phyloP scores from a whole-genome alignment of 352 stramenopile genomes.

The Phytophthora sansomeana region DNA sequence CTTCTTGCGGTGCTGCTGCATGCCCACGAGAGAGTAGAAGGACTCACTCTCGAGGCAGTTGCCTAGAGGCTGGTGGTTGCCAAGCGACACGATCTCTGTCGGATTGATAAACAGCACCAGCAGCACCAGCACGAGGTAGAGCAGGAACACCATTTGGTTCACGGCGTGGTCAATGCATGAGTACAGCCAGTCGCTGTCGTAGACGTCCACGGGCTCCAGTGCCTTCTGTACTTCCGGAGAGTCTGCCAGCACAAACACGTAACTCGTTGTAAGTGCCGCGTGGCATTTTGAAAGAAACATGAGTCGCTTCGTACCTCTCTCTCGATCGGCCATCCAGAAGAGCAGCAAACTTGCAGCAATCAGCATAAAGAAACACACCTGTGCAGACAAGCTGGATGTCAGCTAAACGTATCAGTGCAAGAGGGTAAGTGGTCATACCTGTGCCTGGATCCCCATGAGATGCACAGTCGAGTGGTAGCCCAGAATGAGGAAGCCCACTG shows the following conservation, averaged over 20 bases:
- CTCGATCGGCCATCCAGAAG: constrained; percentile 77
- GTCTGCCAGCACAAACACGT: constrained; percentile 39
- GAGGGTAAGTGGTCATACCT: constrained; percentile 29
- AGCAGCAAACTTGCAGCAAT: constrained; percentile 60
- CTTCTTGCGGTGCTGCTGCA: constrained; percentile 61
- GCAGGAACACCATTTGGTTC: constrained; percentile 84
- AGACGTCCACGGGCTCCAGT: constrained; percentile 69
- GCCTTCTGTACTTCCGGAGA: constrained; percentile 57
- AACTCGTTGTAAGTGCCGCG: constrained; percentile 1
- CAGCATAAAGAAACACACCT: constrained; percentile 67
- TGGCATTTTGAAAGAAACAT: background rate
- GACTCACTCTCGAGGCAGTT: constrained; percentile 70
- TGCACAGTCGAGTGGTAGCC: constrained; percentile 71
- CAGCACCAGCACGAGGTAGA: constrained; percentile 64
- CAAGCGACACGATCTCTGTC: constrained; percentile 74
- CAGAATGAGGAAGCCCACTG: constrained; percentile 64
- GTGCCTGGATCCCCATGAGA: constrained; percentile 59
- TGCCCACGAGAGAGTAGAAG: constrained; percentile 69
- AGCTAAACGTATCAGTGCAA: background rate
- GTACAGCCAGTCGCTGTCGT: constrained; percentile 88
- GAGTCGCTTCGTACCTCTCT: constrained; percentile 41
- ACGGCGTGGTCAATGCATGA: constrained; percentile 80
- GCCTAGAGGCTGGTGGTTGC: constrained; percentile 77
- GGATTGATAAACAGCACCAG: constrained; percentile 72
- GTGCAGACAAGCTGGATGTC: constrained; percentile 3